A percentile compares a stretch with the other conserved stretches of the same genome.
Conservation (phyloP, 2,329 filamentous ascomycete species). For the Xylaria sp. region DNA sequence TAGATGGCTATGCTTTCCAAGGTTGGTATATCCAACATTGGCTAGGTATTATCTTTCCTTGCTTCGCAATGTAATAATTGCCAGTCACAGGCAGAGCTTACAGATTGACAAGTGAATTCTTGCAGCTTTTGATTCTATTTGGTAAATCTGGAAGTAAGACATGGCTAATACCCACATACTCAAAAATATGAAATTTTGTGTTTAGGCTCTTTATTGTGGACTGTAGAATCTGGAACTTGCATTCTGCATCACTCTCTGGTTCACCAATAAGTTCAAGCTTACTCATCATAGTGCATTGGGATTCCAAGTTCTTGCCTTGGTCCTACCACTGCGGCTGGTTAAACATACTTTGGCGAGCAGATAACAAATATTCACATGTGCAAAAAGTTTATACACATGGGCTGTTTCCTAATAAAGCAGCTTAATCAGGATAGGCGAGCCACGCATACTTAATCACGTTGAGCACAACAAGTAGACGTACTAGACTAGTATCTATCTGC, state of each 20-base stretch:
- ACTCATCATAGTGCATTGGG: not conserved
- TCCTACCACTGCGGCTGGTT: not conserved
- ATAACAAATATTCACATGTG: not conserved
- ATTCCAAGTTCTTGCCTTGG: not conserved
- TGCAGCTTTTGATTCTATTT: not conserved
- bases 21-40: too few relatives aligned
- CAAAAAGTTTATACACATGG: not conserved
- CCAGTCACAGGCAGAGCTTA: not conserved
- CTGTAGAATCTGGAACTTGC: not conserved
- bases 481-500: not conserved
- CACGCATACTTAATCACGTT: not conserved
- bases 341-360: not conserved
- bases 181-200: not conserved
- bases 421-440: not conserved
- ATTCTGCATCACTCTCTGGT: not conserved
- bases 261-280: not conserved
- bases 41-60: not conserved
- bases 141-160: not conserved
- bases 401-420: not conserved
- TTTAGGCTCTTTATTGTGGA: not conserved
- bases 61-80: not conserved
- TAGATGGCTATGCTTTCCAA: too few relatives aligned
- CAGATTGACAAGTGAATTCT: not conserved
- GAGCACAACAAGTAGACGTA: not conserved
- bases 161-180: not conserved